Evolutionary conservation across 2,329 filamentous ascomycete species (phyloP).

Genomic region (Colletotrichum cereale): DNA sequence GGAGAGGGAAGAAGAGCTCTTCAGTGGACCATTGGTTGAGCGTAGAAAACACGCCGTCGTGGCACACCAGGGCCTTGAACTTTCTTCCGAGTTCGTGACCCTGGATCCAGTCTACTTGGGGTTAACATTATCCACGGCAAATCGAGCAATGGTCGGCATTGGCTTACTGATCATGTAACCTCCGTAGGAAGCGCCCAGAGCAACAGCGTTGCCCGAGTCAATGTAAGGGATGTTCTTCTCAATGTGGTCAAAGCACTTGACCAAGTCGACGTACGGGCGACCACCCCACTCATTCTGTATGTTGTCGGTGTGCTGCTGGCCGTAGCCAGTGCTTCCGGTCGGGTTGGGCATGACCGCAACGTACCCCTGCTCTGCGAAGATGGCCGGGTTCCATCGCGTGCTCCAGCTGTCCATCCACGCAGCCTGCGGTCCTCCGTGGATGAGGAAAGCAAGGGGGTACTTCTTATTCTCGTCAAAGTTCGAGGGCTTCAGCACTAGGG

Average conservation of each 20-base stretch:
- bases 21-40: slow-evolving; percentile 74
- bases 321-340: slow-evolving; percentile 86
- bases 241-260: slow-evolving; percentile 82
- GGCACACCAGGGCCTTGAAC: slow-evolving; percentile 89
- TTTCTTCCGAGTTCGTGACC: slow-evolving; percentile 84
- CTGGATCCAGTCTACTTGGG: slow-evolving; percentile 82
- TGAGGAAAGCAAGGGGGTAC: slow-evolving; percentile 83
- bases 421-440: slow-evolving; percentile 86
- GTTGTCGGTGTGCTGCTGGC: slow-evolving; percentile 80
- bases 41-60: slow-evolving; percentile 87
- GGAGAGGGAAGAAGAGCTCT: slow-evolving; percentile 78
- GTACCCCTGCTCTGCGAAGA: slow-evolving; percentile 90
- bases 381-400: slow-evolving; percentile 86
- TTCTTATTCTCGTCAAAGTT: slow-evolving; percentile 77
- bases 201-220: slow-evolving; percentile 77
- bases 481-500: slow-evolving; percentile 75
- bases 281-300: slow-evolving; percentile 89
- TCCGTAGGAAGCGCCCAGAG: slow-evolving; percentile 80
- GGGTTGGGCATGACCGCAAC: slow-evolving; percentile 86
- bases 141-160: slow-evolving; percentile 39
- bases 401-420: slow-evolving; percentile 83
- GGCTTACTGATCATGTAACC: slow-evolving; percentile 79
- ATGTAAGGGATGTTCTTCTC: slow-evolving; percentile 74
- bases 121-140: slow-evolving; percentile 41
- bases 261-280: slow-evolving; percentile 85